These are phyloP conservation scores for Debaryomyces subglobosus DNA, from an alignment of 1,139 yeast species.

Conservation along the genomic window DNA sequence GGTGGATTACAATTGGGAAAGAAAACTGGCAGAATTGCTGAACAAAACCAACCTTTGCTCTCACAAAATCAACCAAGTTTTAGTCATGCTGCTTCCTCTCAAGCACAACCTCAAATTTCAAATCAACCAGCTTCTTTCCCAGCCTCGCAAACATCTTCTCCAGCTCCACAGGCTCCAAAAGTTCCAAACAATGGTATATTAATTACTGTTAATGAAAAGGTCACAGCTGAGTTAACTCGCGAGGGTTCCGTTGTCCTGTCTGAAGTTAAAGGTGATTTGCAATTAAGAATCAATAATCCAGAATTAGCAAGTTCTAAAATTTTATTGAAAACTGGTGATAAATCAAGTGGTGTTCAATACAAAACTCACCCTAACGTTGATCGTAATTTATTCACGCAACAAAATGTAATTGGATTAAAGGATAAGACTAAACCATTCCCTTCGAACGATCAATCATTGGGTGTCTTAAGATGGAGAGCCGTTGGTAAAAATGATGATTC, in stretches of 20 bases:
- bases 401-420: conserved; percentile 68
- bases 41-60: conserved; percentile 50
- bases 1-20: conserved; percentile 87
- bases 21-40: conserved; percentile 42
- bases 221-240: conserved; percentile 76
- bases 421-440: conserved; percentile 85
- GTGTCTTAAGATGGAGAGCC: conserved; percentile 90
- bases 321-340: conserved; percentile 52
- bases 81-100: conserved; percentile 18
- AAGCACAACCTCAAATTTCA: conserved; percentile 15
- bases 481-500: conserved; percentile 62
- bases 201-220: conserved; percentile 74
- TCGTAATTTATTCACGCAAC: conserved; percentile 62
- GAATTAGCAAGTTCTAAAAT: conserved; percentile 68
- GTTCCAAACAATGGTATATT: conserved; percentile 75
- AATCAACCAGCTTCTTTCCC: conserved; percentile 13
- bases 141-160: conserved; percentile 26
- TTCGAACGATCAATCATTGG: conserved; percentile 83
- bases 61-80: conserved; percentile 28
- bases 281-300: conserved; percentile 79
- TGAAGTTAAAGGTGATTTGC: conserved; percentile 90
- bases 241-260: conserved; percentile 78
- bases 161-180: conserved; percentile 34
- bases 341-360: conserved; percentile 61
- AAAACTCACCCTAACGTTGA: conserved; percentile 98